Conservation (phyloP, 176 grass and related monocot species). For the Oryza rufipogon region DNA sequence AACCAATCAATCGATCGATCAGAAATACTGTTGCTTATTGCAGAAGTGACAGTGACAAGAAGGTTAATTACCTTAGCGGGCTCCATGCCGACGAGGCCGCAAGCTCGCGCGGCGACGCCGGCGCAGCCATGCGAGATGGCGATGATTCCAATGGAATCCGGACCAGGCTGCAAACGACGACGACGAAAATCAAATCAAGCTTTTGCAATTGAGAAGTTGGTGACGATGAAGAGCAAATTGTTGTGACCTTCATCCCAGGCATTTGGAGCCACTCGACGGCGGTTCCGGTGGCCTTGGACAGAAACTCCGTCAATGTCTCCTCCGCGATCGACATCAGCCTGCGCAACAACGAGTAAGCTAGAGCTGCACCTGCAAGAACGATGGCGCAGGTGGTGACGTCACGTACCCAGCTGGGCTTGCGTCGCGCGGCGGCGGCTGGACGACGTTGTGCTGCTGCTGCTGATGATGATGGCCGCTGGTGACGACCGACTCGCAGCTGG, state of each 20-base stretch:
- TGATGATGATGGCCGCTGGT: conserved; percentile 56
- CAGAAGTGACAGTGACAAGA: neutral
- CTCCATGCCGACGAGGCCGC: conserved; percentile 92
- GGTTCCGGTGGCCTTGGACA: conserved; percentile 88
- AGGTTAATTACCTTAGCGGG: conserved; percentile 66
- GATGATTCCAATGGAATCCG: conserved; percentile 99
- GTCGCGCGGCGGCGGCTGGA: conserved; percentile 48
- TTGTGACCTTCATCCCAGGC: conserved; percentile 80
- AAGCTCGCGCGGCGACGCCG: conserved; percentile 90
- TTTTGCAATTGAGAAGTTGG: neutral
- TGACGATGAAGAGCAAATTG: neutral
- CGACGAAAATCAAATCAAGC: neutral
- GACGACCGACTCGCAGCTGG: conserved; percentile 83
- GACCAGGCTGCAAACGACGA: conserved; percentile 82
- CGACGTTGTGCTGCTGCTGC: conserved; percentile 37
- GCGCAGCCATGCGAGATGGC: conserved; percentile 93
- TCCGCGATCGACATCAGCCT: conserved; percentile 77
- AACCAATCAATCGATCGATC: neutral
- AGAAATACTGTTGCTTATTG: neutral
- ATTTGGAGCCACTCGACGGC: conserved; percentile 88
- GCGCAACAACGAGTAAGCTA: neutral
- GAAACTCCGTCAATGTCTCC: conserved; percentile 80
- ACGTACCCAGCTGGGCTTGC: conserved; percentile 64
- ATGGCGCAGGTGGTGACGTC: neutral
- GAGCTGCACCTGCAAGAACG: neutral